Percentiles rank a stretch among this genome's conserved stretches.
These are phyloP conservation scores for Emericellopsis atlantica DNA, from an alignment of 2,329 filamentous ascomycete genomes.

Conservation along the genomic window DNA sequence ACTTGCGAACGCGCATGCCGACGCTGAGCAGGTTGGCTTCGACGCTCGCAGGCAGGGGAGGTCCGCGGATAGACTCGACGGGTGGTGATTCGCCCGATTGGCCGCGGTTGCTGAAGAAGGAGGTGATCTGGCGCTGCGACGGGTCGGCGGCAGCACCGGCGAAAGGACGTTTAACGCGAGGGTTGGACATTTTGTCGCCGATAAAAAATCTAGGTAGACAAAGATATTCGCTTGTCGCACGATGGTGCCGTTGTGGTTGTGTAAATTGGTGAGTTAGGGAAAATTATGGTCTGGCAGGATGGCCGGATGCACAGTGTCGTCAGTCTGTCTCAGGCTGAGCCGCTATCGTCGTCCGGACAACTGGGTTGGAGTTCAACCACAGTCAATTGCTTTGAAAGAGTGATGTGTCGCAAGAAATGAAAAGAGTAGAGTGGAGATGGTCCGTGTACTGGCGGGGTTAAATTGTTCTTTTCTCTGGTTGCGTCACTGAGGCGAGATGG, in stretches of 20 bases:
- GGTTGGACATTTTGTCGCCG: constrained; percentile 30
- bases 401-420: background rate
- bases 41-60: constrained; percentile 48
- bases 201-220: background rate
- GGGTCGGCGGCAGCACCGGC: constrained; percentile 45
- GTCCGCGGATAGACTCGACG: constrained; percentile 20
- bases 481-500: constrained; percentile 2
- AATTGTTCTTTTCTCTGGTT: background rate
- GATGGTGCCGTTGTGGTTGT: too few species aligned
- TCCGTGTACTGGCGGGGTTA: background rate
- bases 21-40: constrained; percentile 81
- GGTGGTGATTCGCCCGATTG: constrained; percentile 14
- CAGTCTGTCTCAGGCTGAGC: too few species aligned
- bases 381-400: too few species aligned
- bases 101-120: constrained; percentile 38
- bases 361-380: too few species aligned
- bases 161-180: constrained; percentile 48
- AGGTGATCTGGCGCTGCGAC: constrained; percentile 49
- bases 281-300: too few species aligned
- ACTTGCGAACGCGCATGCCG: constrained; percentile 90
- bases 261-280: too few species aligned
- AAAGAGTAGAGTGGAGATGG: constrained; percentile 2
- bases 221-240: too few species aligned
- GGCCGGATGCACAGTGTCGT: too few species aligned
- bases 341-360: too few species aligned